These are phyloP conservation scores for Boletus sp. DNA, from an alignment of 1,284 basidiomycete genomes.

Conservation along the genomic window DNA sequence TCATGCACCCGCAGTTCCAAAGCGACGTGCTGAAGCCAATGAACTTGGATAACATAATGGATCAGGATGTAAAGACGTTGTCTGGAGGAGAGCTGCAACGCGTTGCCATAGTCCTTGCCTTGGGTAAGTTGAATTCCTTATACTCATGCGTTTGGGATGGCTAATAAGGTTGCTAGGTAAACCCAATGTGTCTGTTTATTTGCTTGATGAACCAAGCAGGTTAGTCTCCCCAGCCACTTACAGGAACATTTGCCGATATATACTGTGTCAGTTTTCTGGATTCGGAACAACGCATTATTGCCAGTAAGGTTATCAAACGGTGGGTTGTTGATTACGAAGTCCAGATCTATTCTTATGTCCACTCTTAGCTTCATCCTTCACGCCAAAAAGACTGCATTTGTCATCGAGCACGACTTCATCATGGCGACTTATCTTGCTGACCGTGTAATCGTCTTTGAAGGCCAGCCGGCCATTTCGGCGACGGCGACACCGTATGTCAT, in stretches of 20 bases:
- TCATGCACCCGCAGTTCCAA: conserved; percentile 98
- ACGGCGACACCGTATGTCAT: conserved; percentile 80
- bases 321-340: conserved; percentile 36
- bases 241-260: conserved; percentile 9
- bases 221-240: conserved; percentile 29
- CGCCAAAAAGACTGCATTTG: conserved; percentile 94
- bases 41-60: conserved; percentile 90
- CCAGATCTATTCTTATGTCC: conserved; percentile 9
- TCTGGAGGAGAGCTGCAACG: conserved; percentile 97
- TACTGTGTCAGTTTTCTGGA: conserved; percentile 76
- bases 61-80: conserved; percentile 94
- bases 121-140: conserved; percentile 51
- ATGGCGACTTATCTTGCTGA: conserved; percentile 98
- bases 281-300: conserved; percentile 97
- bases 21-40: conserved; percentile 97
- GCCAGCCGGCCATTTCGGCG: conserved; percentile 79
- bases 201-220: conserved; percentile 86
- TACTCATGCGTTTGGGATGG: neutral
- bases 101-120: conserved; percentile 90
- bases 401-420: conserved; percentile 98
- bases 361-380: conserved; percentile 84
- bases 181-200: conserved; percentile 82
- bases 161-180: conserved; percentile 53
- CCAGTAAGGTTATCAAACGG: conserved; percentile 96
- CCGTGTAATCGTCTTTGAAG: conserved; percentile 95